Conservation (phyloP, 352 stramenopile species). For the Pythium aquatile region DNA sequence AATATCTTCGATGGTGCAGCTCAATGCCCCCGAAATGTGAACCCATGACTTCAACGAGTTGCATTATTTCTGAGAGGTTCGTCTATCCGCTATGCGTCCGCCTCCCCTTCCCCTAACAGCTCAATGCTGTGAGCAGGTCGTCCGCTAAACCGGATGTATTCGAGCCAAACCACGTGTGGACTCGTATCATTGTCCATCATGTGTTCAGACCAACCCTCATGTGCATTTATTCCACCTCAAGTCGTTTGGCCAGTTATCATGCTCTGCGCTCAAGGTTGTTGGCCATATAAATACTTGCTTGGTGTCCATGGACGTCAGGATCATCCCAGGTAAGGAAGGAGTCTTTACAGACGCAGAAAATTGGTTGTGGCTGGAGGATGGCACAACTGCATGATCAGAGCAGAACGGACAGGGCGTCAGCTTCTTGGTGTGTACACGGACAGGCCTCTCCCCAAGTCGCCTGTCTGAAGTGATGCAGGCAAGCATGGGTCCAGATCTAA, state of each 20-base stretch:
- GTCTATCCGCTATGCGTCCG: neutral
- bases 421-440: neutral
- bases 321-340: no score
- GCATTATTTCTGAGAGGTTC: neutral
- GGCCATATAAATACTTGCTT: no score
- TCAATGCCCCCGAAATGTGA: neutral
- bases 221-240: neutral
- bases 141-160: constrained; percentile 7
- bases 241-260: neutral
- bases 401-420: neutral
- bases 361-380: neutral
- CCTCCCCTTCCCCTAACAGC: constrained; percentile 7
- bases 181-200: constrained; percentile 5
- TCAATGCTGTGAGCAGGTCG: neutral
- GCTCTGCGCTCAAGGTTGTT: no score
- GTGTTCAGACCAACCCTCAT: constrained; percentile 3
- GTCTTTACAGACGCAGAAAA: no score
- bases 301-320: no score
- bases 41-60: neutral
- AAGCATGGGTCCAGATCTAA: constrained; percentile 1
- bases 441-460: neutral
- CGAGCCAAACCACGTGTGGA: neutral
- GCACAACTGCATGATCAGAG: constrained; percentile 2
- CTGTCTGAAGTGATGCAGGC: neutral
- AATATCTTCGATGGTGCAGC: constrained; percentile 4